phyloP scores from a whole-genome alignment of 345 rosid genomes.

The Aethionema arabicum region DNA sequence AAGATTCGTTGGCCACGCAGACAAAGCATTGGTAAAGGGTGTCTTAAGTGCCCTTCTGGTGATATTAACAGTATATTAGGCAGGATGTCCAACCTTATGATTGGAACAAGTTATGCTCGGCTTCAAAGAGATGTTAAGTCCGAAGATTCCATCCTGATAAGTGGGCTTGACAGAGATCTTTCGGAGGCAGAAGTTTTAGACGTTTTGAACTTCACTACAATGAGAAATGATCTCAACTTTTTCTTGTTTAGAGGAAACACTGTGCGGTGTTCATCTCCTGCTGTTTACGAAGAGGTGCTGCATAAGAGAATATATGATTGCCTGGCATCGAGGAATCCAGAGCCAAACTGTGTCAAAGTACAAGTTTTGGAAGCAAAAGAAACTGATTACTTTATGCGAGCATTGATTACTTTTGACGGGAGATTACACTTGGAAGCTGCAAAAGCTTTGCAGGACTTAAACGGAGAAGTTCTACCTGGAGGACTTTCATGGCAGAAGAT shows the following conservation, averaged over 20 bases:
- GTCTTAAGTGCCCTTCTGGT: slow-evolving; percentile 42
- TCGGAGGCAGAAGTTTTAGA: slow-evolving; percentile 63
- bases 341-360: slow-evolving; percentile 49
- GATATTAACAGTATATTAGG: slow-evolving; percentile 46
- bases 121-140: slow-evolving; percentile 41
- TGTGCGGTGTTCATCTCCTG: slow-evolving; percentile 46
- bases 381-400: slow-evolving; percentile 48
- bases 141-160: slow-evolving; percentile 42
- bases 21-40: slow-evolving; percentile 54
- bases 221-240: slow-evolving; percentile 50
- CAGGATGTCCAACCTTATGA: slow-evolving; percentile 45
- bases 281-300: slow-evolving; percentile 57
- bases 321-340: slow-evolving; percentile 58
- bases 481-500: slow-evolving; percentile 81
- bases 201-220: slow-evolving; percentile 47
- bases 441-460: slow-evolving; percentile 79
- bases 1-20: slow-evolving; percentile 72
- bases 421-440: slow-evolving; percentile 93
- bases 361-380: slow-evolving; percentile 60
- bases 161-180: slow-evolving; percentile 59
- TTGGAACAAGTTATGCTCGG: slow-evolving; percentile 46
- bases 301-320: slow-evolving; percentile 52
- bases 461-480: slow-evolving; percentile 67
- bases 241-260: slow-evolving; percentile 55
- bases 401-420: slow-evolving; percentile 70